phyloP scores from a whole-genome alignment of 257 asterid species.

The Solanum infundibuliforme region DNA sequence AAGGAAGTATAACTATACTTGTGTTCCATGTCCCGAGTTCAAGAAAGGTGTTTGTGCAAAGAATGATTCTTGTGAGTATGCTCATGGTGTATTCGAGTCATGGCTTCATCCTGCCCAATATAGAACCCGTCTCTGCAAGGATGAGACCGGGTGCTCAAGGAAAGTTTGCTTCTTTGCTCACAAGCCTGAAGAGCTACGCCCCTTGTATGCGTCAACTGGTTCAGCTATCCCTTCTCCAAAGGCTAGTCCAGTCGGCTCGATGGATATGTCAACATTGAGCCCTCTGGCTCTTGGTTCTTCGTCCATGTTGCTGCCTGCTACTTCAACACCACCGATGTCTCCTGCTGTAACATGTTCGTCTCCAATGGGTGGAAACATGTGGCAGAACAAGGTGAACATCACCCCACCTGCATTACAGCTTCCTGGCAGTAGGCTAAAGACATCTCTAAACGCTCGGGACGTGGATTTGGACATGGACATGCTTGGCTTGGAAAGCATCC shows the following conservation, averaged over 20 bases:
- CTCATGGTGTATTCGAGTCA: constrained; percentile 91
- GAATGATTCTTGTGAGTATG: constrained; percentile 65
- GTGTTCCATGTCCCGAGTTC: constrained; percentile 91
- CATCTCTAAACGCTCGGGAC: constrained; percentile 45
- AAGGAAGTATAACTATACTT: constrained; percentile 45
- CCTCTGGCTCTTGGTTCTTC: constrained; percentile 44
- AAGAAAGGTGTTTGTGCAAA: constrained; percentile 76
- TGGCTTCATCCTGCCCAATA: constrained; percentile 98
- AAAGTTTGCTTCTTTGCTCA: constrained; percentile 92
- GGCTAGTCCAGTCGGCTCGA: constrained; percentile 22
- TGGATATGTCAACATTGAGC: constrained; percentile 41
- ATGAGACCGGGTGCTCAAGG: constrained; percentile 67
- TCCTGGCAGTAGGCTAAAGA: constrained; percentile 69
- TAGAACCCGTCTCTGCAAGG: constrained; percentile 83
- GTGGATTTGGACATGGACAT: constrained; percentile 38
- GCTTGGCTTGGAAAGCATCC: constrained; percentile 47
- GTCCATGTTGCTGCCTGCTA: constrained; percentile 20
- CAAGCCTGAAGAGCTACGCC: constrained; percentile 66
- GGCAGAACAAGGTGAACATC: constrained; percentile 56
- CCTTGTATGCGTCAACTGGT: constrained; percentile 68
- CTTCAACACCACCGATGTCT: constrained; percentile 53
- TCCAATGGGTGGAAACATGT: constrained; percentile 36
- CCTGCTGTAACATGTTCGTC: constrained; percentile 56
- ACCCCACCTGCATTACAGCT: constrained; percentile 69
- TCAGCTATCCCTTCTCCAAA: constrained; percentile 81